Conservation (phyloP, 1,139 yeast genomes). For the Geotrichum aggregatum region DNA sequence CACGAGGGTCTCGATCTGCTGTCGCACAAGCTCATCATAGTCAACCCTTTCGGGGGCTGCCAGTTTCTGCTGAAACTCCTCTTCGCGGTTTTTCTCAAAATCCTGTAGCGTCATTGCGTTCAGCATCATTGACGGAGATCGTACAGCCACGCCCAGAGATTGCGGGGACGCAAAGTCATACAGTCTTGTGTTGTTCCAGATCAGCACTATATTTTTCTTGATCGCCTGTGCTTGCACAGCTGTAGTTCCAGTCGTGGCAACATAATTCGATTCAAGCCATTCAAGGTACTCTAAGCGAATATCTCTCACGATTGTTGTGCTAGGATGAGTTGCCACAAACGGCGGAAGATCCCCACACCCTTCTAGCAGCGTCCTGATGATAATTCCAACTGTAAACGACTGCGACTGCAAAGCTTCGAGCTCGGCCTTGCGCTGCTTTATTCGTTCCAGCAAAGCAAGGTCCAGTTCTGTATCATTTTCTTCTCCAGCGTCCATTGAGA, state of each 20-base stretch:
- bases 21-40: constrained; percentile 11
- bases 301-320: constrained; percentile 5
- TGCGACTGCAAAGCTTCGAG: constrained; percentile 5
- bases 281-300: constrained; percentile 9
- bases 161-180: constrained; percentile 26
- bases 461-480: not conserved
- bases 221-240: not conserved
- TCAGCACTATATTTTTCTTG: constrained; percentile 20
- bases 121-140: constrained; percentile 24
- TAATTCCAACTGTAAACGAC: constrained; percentile 12
- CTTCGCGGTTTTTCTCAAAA: constrained; percentile 21
- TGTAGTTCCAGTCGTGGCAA: not conserved
- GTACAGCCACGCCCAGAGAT: constrained; percentile 22
- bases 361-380: constrained; percentile 8
- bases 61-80: constrained; percentile 16
- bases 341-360: constrained; percentile 11
- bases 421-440: constrained; percentile 14
- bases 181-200: constrained; percentile 25
- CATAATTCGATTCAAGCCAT: not conserved
- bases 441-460: constrained; percentile 6
- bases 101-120: constrained; percentile 24
- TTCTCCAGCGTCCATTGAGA: not conserved
- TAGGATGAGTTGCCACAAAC: constrained; percentile 6
- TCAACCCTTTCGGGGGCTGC: constrained; percentile 5
- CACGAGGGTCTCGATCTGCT: constrained; percentile 14